Percentiles rank a stretch among this genome's conserved stretches.
phyloP scores from a whole-genome alignment of 768 basidiomycete species.

The Mycena sanguinolenta region DNA sequence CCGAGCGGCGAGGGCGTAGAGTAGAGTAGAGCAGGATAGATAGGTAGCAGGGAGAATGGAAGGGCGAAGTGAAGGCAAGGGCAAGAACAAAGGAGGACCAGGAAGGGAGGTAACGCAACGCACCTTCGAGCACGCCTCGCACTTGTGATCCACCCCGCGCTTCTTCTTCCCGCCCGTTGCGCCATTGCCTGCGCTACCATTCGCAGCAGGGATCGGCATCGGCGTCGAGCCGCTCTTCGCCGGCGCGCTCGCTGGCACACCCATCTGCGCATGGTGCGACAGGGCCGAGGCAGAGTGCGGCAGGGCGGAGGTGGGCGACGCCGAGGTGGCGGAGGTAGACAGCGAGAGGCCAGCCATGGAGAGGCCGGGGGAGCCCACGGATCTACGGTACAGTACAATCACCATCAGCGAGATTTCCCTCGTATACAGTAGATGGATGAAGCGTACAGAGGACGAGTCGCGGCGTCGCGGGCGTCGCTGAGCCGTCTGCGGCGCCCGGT shows the following conservation, averaged over 20 bases:
- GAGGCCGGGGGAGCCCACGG: constrained; percentile 30
- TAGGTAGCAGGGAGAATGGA: too few species aligned
- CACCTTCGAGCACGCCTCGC: constrained; percentile 96
- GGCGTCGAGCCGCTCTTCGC: constrained; percentile 45
- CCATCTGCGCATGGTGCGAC: background rate
- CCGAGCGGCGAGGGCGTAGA: background rate
- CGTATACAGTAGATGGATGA: constrained; percentile 14
- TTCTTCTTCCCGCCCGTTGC: too few species aligned
- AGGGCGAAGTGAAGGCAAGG: background rate
- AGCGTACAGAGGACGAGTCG: constrained; percentile 79
- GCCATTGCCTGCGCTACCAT: too few species aligned
- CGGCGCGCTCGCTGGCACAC: constrained; percentile 38
- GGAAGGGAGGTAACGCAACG: background rate
- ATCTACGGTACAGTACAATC: background rate
- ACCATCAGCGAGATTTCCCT: background rate
- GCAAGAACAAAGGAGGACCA: background rate
- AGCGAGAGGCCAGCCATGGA: constrained; percentile 37
- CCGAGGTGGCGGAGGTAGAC: constrained; percentile 30
- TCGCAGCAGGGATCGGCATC: constrained; percentile 49
- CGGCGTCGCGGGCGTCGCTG: constrained; percentile 86
- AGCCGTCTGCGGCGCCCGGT: constrained; percentile 79
- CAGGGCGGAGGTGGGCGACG: constrained; percentile 28
- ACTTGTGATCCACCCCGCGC: constrained; percentile 88
- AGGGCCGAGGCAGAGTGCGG: too few species aligned
- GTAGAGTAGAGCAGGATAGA: too few species aligned